Conservation (phyloP, 2,329 filamentous ascomycete genomes). For the Neopestalotiopsis rosae region DNA sequence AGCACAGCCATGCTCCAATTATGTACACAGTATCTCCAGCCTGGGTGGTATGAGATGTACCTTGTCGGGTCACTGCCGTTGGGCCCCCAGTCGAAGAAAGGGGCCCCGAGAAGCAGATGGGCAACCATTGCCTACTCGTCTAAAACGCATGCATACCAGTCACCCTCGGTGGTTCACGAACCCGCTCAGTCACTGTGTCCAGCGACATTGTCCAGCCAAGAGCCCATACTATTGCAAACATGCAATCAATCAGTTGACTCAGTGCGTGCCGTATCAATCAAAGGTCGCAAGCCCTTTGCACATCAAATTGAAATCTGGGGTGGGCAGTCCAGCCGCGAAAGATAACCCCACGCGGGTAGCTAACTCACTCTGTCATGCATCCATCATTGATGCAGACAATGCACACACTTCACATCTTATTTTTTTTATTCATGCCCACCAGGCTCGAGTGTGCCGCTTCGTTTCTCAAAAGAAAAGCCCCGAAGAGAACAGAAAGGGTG, state of each 20-base stretch:
- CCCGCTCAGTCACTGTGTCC: background rate
- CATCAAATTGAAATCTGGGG: background rate
- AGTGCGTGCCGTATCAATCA: background rate
- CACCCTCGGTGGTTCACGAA: background rate
- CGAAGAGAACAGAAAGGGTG: background rate
- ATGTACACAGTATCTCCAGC: background rate
- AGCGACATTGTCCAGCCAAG: too few species aligned
- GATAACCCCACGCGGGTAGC: background rate
- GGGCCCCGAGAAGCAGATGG: background rate
- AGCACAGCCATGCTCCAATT: slow-evolving; percentile 11
- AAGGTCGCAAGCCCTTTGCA: background rate
- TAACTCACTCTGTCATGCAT: background rate
- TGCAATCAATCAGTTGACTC: background rate
- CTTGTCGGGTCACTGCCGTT: background rate
- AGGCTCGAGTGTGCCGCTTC: background rate
- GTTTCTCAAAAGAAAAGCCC: background rate
- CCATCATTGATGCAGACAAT: background rate
- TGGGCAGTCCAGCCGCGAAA: background rate
- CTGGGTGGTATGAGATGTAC: background rate
- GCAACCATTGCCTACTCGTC: background rate
- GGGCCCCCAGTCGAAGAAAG: background rate
- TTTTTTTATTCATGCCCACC: background rate
- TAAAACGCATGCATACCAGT: background rate
- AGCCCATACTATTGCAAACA: background rate
- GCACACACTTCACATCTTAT: background rate